Evolutionary conservation across 2,329 filamentous ascomycete genomes (phyloP).

Genomic region (Monilinia aucupariae): DNA sequence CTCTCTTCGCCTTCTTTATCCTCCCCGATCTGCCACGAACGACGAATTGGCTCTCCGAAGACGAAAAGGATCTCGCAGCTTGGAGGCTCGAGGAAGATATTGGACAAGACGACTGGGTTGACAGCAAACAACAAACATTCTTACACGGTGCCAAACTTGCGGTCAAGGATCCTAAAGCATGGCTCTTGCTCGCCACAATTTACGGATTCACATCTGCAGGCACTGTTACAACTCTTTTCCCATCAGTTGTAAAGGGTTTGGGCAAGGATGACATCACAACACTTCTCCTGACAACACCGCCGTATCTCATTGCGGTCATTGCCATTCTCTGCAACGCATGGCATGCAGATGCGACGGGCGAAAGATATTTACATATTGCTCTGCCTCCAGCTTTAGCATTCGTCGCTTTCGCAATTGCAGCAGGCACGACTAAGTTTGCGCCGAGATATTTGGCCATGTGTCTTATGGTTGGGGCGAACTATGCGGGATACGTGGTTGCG

Average conservation of each 20-base stretch:
- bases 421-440: conserved; percentile 17
- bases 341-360: conserved; percentile 19
- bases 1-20: conserved; percentile 27
- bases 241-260: conserved; percentile 15
- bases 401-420: conserved; percentile 23
- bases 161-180: conserved; percentile 12
- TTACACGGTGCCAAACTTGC: conserved; percentile 13
- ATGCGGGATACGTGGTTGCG: conserved; percentile 40
- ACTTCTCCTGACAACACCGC: conserved; percentile 21
- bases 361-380: conserved; percentile 22
- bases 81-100: conserved; percentile 19
- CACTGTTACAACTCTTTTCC: conserved; percentile 33
- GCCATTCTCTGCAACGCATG: conserved; percentile 18
- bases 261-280: background rate
- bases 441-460: conserved; percentile 24
- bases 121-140: conserved; percentile 12
- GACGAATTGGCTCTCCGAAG: conserved; percentile 46
- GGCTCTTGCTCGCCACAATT: conserved; percentile 11
- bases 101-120: conserved; percentile 17
- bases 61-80: conserved; percentile 41
- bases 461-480: conserved; percentile 11
- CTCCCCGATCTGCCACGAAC: conserved; percentile 51
- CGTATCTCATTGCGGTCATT: conserved; percentile 25
- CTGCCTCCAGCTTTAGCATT: conserved; percentile 22
- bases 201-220: conserved; percentile 19